Percentiles rank a stretch among this genome's conserved stretches.
These are phyloP conservation scores for Mycena chlorophos DNA, from an alignment of 768 basidiomycete species.

Conservation along the genomic window DNA sequence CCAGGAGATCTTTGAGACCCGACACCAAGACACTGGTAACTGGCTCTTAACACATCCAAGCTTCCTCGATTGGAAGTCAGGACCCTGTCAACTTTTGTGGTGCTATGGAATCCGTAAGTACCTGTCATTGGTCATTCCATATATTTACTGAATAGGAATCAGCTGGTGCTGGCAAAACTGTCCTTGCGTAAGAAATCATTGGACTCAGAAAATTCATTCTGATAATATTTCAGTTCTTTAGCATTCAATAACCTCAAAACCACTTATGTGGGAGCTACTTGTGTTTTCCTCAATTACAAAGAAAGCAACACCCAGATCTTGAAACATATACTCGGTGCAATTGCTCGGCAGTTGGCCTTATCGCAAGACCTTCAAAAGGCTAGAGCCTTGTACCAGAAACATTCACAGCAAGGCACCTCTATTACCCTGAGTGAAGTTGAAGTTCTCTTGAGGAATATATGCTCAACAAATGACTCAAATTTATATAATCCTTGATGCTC, in stretches of 20 bases:
- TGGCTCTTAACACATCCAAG: not conserved
- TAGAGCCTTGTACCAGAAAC: not conserved
- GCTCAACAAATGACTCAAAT: not conserved
- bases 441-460: not conserved
- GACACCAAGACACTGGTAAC: constrained; percentile 3
- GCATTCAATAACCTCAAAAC: not conserved
- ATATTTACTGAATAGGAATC: not conserved
- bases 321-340: not conserved
- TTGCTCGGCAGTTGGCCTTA: not conserved
- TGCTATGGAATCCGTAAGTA: constrained; percentile 8
- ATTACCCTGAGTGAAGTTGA: not conserved
- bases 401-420: not conserved
- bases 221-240: not conserved
- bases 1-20: not conserved
- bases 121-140: not conserved
- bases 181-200: not conserved
- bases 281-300: too few species aligned
- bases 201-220: not conserved
- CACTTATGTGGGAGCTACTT: too few species aligned
- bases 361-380: not conserved
- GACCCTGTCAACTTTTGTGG: not conserved
- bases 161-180: constrained; percentile 11
- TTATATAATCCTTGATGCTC: constrained; percentile 7
- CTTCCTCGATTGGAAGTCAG: not conserved
- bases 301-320: too few species aligned